Evolutionary conservation across 1,139 yeast species (phyloP).

Genomic region (Blastobotrys proliferans): DNA sequence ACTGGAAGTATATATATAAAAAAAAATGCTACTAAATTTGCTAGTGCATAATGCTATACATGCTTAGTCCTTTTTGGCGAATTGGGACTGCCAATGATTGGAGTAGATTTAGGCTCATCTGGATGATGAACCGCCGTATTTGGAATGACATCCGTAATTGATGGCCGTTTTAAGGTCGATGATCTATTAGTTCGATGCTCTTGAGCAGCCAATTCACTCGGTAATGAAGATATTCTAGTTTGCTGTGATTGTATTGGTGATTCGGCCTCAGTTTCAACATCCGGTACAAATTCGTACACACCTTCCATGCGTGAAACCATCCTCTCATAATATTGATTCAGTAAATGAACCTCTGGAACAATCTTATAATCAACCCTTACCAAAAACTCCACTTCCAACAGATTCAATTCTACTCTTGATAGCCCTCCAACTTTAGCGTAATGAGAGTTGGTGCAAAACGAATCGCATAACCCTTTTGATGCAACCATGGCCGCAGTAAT

Average conservation of each 20-base stretch:
- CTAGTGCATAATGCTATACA: too few species aligned
- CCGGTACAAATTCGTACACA: slow-evolving; percentile 18
- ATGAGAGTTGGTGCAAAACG: slow-evolving; percentile 88
- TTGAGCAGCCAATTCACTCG: slow-evolving; percentile 8
- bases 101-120: slow-evolving; percentile 7
- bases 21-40: too few species aligned
- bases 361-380: slow-evolving; percentile 75
- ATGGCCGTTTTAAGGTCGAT: slow-evolving; percentile 7
- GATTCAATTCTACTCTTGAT: slow-evolving; percentile 75
- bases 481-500: slow-evolving; percentile 90
- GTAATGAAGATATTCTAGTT: neutral
- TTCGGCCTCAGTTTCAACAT: slow-evolving; percentile 1
- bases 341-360: slow-evolving; percentile 44
- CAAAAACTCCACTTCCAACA: slow-evolving; percentile 83
- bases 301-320: slow-evolving; percentile 29
- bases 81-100: slow-evolving; percentile 5
- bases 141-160: slow-evolving; percentile 13
- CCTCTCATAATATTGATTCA: slow-evolving; percentile 38
- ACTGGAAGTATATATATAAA: too few species aligned
- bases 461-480: slow-evolving; percentile 88
- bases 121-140: slow-evolving; percentile 13
- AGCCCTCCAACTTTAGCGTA: slow-evolving; percentile 97
- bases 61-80: slow-evolving; percentile 11
- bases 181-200: slow-evolving; percentile 7
- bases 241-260: neutral